Evolutionary conservation across 495 filamentous ascomycete species (phyloP).

Genomic region (Penicillium canariense): DNA sequence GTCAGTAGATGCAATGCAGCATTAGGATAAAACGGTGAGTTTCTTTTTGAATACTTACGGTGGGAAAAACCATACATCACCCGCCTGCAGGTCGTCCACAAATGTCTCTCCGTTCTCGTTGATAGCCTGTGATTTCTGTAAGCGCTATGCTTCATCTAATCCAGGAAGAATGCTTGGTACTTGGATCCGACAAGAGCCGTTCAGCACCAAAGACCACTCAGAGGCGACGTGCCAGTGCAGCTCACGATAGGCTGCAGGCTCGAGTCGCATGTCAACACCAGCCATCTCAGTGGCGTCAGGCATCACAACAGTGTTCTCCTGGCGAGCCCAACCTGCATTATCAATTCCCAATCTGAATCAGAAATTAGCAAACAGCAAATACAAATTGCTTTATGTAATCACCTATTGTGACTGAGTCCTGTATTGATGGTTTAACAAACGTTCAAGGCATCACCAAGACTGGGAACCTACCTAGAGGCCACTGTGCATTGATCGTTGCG

Average conservation of each 20-base stretch:
- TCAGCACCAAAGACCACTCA: constrained; percentile 66
- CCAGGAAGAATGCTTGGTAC: constrained; percentile 12
- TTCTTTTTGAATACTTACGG: constrained; percentile 23
- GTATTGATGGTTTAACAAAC: background rate
- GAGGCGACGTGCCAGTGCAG: constrained; percentile 70
- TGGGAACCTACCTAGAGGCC: constrained; percentile 57
- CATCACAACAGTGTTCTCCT: constrained; percentile 62
- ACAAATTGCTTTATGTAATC: background rate
- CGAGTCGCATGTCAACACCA: constrained; percentile 76
- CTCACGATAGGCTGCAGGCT: constrained; percentile 63
- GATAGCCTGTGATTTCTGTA: constrained; percentile 38
- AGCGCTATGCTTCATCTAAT: background rate
- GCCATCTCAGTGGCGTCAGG: constrained; percentile 67
- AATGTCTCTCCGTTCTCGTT: constrained; percentile 63
- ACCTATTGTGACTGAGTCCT: constrained; percentile 59
- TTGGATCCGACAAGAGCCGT: constrained; percentile 59
- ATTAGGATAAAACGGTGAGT: background rate
- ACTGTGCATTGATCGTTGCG: constrained; percentile 62
- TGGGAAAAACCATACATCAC: constrained; percentile 74
- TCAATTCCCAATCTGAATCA: constrained; percentile 48
- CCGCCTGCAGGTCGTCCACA: constrained; percentile 62
- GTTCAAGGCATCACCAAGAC: background rate
- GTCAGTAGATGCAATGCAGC: background rate
- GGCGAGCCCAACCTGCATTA: constrained; percentile 65
- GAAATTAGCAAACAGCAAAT: background rate